phyloP scores from a whole-genome alignment of 192 early-diverging fungal species.

The Backusella circina region DNA sequence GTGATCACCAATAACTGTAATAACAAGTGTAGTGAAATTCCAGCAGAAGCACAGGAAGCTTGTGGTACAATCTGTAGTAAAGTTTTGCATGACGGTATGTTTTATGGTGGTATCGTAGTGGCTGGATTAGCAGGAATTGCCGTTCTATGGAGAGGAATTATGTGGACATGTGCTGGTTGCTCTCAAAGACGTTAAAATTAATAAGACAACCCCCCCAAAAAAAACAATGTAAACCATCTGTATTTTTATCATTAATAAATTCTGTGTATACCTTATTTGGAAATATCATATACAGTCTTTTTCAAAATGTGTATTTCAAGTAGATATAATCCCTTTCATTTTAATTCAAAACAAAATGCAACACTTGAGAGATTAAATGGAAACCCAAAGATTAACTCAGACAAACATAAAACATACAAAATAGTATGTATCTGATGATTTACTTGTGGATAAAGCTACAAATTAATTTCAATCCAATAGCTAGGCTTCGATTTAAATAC shows the following conservation, averaged over 20 bases:
- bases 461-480: too few species aligned
- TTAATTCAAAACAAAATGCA: too few species aligned
- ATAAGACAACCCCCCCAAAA: background rate
- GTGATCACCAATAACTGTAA: conserved; percentile 24
- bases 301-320: background rate
- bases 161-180: conserved; percentile 27
- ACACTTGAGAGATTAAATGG: too few species aligned
- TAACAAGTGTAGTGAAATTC: conserved; percentile 10
- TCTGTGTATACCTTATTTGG: conserved; percentile 4
- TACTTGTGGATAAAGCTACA: too few species aligned
- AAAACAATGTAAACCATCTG: background rate
- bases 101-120: conserved; percentile 33
- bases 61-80: conserved; percentile 24
- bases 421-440: too few species aligned
- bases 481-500: too few species aligned
- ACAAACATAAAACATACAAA: too few species aligned
- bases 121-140: conserved; percentile 26
- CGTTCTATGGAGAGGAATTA: conserved; percentile 21
- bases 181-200: background rate
- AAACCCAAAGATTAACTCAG: too few species aligned
- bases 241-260: background rate
- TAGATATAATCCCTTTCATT: too few species aligned
- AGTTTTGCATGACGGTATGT: conserved; percentile 23
- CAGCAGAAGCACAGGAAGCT: background rate
- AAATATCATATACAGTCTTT: background rate